A percentile compares a stretch with the other conserved stretches of the same genome.
Conservation (phyloP, 805 yeast genomes). For the Tetrapisispora fleetii region DNA sequence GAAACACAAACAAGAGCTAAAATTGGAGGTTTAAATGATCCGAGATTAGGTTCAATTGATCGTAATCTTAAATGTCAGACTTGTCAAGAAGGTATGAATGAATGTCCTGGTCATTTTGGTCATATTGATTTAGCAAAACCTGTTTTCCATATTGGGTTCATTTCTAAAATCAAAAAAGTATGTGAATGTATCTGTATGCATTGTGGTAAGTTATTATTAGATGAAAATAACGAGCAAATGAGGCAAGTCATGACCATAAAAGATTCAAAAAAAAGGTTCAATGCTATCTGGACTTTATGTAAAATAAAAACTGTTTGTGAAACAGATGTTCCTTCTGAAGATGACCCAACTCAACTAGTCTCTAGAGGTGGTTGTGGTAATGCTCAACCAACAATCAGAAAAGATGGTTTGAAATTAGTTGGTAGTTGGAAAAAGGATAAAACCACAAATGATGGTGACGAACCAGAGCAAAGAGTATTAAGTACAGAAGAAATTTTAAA, state of each 20-base stretch:
- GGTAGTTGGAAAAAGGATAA: conserved; percentile 97
- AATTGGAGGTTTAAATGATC: conserved; percentile 95
- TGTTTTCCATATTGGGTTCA: conserved; percentile 93
- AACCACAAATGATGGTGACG: conserved; percentile 65
- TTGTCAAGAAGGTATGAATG: conserved; percentile 98
- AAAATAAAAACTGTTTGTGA: conserved; percentile 93
- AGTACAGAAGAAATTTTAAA: conserved; percentile 83
- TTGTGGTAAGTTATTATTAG: conserved; percentile 89
- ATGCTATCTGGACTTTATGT: conserved; percentile 91
- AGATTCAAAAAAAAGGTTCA: conserved; percentile 92
- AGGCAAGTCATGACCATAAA: conserved; percentile 81
- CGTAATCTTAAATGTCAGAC: conserved; percentile 97
- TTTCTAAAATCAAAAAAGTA: conserved; percentile 86
- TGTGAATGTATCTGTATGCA: conserved; percentile 98
- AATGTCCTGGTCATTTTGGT: conserved; percentile 99
- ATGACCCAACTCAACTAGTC: conserved; percentile 41
- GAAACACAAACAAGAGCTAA: conserved; percentile 91
- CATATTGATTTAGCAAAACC: conserved; percentile 98
- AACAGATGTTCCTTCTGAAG: conserved; percentile 64
- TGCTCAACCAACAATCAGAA: conserved; percentile 88
- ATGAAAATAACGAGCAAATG: conserved; percentile 60
- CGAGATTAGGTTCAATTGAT: conserved; percentile 93
- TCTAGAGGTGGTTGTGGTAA: conserved; percentile 98
- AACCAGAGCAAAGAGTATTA: conserved; percentile 83
- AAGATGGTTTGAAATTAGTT: conserved; percentile 90